These are phyloP conservation scores for Paraconiothyrium sp. DNA, from an alignment of 2,329 filamentous ascomycete genomes.

Conservation along the genomic window DNA sequence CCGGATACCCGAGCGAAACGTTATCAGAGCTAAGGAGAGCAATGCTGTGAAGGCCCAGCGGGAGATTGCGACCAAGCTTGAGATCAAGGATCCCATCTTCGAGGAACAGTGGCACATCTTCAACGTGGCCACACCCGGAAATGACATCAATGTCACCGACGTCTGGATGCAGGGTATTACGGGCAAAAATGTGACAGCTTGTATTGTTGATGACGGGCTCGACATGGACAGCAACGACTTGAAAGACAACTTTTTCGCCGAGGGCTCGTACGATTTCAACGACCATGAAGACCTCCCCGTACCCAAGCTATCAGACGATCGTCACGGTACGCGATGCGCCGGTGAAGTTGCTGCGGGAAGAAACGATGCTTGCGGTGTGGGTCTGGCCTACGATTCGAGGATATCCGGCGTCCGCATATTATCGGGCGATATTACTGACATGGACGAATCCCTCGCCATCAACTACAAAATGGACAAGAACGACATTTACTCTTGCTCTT, in stretches of 20 bases:
- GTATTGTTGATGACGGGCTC: constrained; percentile 94
- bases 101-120: constrained; percentile 94
- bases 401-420: constrained; percentile 93
- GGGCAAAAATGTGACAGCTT: constrained; percentile 86
- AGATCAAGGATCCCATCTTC: constrained; percentile 90
- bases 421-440: constrained; percentile 87
- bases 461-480: constrained; percentile 93
- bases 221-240: constrained; percentile 96
- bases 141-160: constrained; percentile 96
- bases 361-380: constrained; percentile 94
- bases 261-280: constrained; percentile 96
- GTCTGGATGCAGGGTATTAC: constrained; percentile 93
- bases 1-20: constrained; percentile 43
- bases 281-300: constrained; percentile 80
- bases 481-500: constrained; percentile 98
- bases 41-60: constrained; percentile 58
- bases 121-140: constrained; percentile 81
- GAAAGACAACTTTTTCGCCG: constrained; percentile 91
- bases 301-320: constrained; percentile 84
- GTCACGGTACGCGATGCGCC: constrained; percentile 91
- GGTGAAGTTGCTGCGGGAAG: constrained; percentile 92
- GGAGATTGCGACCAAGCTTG: constrained; percentile 64
- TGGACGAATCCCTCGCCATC: constrained; percentile 90
- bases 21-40: constrained; percentile 42
- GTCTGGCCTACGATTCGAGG: constrained; percentile 90